Evolutionary conservation across 768 basidiomycete species (phyloP).

Genomic region (Postia placenta): DNA sequence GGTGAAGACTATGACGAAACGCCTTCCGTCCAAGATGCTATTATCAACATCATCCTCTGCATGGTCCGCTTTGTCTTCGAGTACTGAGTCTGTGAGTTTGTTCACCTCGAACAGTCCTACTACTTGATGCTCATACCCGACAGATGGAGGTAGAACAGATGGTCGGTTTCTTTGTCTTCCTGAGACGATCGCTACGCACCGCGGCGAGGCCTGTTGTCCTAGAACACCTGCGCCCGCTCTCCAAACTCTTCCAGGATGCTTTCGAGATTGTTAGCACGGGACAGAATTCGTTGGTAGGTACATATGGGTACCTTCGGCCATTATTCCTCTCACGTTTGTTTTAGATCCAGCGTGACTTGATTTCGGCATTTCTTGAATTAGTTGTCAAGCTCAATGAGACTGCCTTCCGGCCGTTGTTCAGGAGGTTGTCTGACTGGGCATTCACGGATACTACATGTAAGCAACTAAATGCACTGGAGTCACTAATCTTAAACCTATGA

Average conservation of each 20-base stretch:
- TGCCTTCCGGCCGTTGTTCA: slow-evolving; percentile 87
- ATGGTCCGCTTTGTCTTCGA: slow-evolving; percentile 38
- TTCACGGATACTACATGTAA: slow-evolving; percentile 53
- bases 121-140: no score
- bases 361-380: slow-evolving; percentile 79
- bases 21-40: slow-evolving; percentile 57
- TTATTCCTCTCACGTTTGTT: not conserved
- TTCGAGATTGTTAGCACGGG: slow-evolving; percentile 43
- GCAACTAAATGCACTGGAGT: no score
- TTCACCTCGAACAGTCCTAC: not conserved
- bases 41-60: slow-evolving; percentile 57
- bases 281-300: not conserved
- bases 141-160: not conserved
- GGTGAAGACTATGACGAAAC: slow-evolving; percentile 64
- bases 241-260: slow-evolving; percentile 74
- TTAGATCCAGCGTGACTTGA: slow-evolving; percentile 48
- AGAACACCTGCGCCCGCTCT: slow-evolving; percentile 59
- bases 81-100: slow-evolving; percentile 32
- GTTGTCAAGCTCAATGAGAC: slow-evolving; percentile 91
- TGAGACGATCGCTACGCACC: slow-evolving; percentile 59
- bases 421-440: slow-evolving; percentile 92
- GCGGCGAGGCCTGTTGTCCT: slow-evolving; percentile 59
- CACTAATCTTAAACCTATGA: slow-evolving; percentile 17
- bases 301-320: not conserved
- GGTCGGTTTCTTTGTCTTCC: slow-evolving; percentile 58